A percentile compares a stretch with the other conserved stretches of the same genome.
Conservation (phyloP, 2,329 filamentous ascomycete species). For the Exophiala dermatitidis region DNA sequence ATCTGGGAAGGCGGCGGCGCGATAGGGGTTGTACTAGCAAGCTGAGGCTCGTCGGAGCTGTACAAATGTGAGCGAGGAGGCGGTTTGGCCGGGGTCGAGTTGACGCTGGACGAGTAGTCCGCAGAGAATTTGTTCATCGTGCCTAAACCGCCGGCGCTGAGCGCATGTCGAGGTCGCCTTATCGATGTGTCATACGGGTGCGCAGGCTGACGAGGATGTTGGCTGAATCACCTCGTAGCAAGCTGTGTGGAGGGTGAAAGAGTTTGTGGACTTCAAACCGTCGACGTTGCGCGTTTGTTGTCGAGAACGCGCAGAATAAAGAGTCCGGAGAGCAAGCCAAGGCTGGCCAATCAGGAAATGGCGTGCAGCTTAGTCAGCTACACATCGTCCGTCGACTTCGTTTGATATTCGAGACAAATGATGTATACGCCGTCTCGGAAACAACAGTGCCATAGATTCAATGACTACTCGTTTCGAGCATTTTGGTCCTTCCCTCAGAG, state of each 20-base stretch:
- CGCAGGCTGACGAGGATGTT: not conserved
- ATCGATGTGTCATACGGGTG: not conserved
- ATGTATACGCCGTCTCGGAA: too few species aligned
- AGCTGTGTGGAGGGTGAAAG: not conserved
- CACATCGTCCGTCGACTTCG: too few species aligned
- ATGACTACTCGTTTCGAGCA: too few species aligned
- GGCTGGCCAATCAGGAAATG: too few species aligned
- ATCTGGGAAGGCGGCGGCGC: constrained; percentile 47
- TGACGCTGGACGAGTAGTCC: constrained; percentile 27
- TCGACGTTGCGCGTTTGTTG: not conserved
- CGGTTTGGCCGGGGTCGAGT: constrained; percentile 20
- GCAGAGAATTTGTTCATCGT: constrained; percentile 26
- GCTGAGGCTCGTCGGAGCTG: constrained; percentile 17
- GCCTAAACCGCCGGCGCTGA: not conserved
- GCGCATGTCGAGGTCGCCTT: not conserved
- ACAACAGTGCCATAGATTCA: too few species aligned
- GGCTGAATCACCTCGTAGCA: too few species aligned
- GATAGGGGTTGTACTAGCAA: constrained; percentile 41
- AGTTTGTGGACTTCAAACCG: not conserved
- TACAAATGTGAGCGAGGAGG: constrained; percentile 12
- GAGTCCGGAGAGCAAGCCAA: not conserved
- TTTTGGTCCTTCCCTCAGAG: too few species aligned
- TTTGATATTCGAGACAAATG: too few species aligned
- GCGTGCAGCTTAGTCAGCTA: too few species aligned
- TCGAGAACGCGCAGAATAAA: not conserved